These are phyloP conservation scores for Hirschioporus abietinus DNA, from an alignment of 768 basidiomycete genomes.

Conservation along the genomic window DNA sequence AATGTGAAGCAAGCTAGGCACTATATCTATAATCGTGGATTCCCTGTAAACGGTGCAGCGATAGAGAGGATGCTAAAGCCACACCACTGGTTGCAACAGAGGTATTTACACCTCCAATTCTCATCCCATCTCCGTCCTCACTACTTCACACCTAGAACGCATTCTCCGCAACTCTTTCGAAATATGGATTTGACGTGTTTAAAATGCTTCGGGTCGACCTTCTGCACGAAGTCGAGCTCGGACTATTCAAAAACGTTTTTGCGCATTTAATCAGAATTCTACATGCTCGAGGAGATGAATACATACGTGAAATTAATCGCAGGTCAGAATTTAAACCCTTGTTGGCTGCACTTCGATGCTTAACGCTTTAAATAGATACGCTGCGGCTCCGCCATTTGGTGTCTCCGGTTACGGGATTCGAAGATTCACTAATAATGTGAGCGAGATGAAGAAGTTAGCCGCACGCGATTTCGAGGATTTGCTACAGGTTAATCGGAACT, in stretches of 20 bases:
- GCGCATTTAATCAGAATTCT: slow-evolving; percentile 33
- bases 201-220: slow-evolving; percentile 29
- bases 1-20: slow-evolving; percentile 16
- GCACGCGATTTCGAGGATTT: slow-evolving; percentile 24
- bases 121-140: neutral
- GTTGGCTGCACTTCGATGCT: neutral
- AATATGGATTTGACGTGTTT: slow-evolving; percentile 22
- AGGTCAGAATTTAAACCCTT: neutral
- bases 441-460: slow-evolving; percentile 20
- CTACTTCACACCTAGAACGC: slow-evolving; percentile 26
- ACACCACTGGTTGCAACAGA: slow-evolving; percentile 25
- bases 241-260: slow-evolving; percentile 32
- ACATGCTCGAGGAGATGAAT: slow-evolving; percentile 13
- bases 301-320: neutral
- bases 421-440: slow-evolving; percentile 16
- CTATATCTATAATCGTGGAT: slow-evolving; percentile 24
- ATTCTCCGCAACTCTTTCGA: slow-evolving; percentile 22
- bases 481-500: slow-evolving; percentile 15
- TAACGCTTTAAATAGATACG: neutral
- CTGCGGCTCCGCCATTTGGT: slow-evolving; percentile 21
- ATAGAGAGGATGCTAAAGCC: slow-evolving; percentile 26
- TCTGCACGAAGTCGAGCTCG: slow-evolving; percentile 37
- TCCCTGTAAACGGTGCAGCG: slow-evolving; percentile 18
- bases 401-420: slow-evolving; percentile 14
- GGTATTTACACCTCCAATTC: no score